Evolutionary conservation across 768 basidiomycete species (phyloP).

Genomic region (Mycena polygramma): DNA sequence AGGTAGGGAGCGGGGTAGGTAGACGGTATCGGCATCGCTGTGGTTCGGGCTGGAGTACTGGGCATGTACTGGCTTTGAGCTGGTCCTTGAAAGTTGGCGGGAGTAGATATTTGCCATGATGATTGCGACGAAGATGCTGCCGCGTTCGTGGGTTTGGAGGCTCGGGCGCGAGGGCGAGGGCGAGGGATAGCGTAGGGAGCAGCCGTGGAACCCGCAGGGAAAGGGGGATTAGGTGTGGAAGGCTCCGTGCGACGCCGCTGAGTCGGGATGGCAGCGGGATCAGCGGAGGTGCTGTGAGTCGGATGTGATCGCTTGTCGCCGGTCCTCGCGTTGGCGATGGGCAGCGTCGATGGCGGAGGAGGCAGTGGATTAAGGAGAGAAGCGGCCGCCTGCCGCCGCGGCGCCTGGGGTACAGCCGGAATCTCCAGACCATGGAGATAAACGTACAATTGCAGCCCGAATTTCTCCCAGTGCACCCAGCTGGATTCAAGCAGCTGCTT

Average conservation of each 20-base stretch:
- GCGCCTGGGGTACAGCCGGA: neutral
- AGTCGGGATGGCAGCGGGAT: neutral
- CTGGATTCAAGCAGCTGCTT: conserved; percentile 20
- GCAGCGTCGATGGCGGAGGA: too few relatives aligned
- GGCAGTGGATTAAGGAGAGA: neutral
- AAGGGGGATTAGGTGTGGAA: too few relatives aligned
- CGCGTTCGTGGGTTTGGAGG: neutral
- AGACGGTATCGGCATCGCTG: neutral
- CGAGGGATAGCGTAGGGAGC: neutral
- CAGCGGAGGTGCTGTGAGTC: neutral
- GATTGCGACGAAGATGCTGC: neutral
- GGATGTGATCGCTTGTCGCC: neutral
- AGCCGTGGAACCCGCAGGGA: neutral
- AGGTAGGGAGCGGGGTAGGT: neutral
- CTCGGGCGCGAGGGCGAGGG: neutral
- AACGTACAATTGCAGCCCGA: neutral
- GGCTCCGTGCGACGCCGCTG: neutral
- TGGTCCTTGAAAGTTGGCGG: neutral
- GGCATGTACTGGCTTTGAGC: neutral
- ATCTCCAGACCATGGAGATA: neutral
- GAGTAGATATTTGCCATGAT: neutral
- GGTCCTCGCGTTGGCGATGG: neutral
- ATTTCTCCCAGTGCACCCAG: conserved; percentile 25
- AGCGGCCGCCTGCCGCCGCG: neutral
- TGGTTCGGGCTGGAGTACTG: neutral